Percentiles rank a stretch among this genome's conserved stretches.
Conservation (phyloP, 495 filamentous ascomycete species). For the Tetracladium marchalianum region DNA sequence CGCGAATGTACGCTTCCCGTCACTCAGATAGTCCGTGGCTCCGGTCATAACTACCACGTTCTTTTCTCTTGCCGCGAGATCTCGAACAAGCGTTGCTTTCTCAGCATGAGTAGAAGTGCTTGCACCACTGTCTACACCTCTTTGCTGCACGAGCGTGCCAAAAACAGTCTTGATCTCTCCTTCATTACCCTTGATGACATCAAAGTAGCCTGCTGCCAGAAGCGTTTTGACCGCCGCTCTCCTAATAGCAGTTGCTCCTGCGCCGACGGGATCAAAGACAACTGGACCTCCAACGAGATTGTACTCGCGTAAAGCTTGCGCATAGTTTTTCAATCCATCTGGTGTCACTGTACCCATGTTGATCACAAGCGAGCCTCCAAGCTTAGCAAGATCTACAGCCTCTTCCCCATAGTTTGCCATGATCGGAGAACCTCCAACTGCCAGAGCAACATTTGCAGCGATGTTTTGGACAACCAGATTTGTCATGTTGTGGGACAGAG, state of each 20-base stretch:
- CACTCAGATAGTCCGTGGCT: constrained; percentile 64
- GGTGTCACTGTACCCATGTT: constrained; percentile 90
- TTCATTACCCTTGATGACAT: constrained; percentile 93
- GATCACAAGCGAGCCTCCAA: constrained; percentile 65
- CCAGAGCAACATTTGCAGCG: constrained; percentile 78
- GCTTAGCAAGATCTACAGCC: constrained; percentile 61
- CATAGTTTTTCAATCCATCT: constrained; percentile 57
- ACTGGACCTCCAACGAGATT: constrained; percentile 65
- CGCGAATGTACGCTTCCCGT: constrained; percentile 54
- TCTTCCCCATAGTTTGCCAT: constrained; percentile 87
- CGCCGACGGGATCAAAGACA: constrained; percentile 86
- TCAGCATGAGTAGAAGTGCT: constrained; percentile 42
- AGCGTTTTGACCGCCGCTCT: constrained; percentile 60
- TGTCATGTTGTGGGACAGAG: constrained; percentile 93
- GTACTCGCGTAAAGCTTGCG: constrained; percentile 55
- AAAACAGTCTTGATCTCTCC: constrained; percentile 73
- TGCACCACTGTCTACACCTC: constrained; percentile 75
- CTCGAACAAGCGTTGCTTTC: constrained; percentile 49
- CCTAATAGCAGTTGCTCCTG: constrained; percentile 69
- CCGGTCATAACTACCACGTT: constrained; percentile 86
- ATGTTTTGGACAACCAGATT: constrained; percentile 90
- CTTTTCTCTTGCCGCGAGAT: constrained; percentile 54
- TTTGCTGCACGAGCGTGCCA: constrained; percentile 46
- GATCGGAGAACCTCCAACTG: constrained; percentile 82
- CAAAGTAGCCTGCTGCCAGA: constrained; percentile 65